Evolutionary conservation across 306 rosid genomes (phyloP).

Genomic region (Acacia crassicarpa): DNA sequence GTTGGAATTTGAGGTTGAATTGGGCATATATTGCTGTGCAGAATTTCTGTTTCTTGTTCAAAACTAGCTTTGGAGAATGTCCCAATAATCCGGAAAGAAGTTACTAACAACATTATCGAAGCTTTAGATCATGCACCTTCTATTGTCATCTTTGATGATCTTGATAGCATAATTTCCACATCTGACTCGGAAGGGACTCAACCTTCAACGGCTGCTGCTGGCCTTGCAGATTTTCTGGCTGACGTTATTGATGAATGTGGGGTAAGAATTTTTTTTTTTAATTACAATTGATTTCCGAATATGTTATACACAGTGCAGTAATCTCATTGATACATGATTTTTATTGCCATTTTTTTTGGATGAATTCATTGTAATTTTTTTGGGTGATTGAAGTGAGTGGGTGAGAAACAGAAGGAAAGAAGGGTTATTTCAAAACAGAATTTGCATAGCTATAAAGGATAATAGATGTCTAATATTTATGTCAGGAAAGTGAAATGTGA

Average conservation of each 20-base stretch:
- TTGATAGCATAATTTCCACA: constrained; percentile 74
- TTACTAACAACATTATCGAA: constrained; percentile 69
- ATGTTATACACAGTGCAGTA: neutral
- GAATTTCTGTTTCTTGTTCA: constrained; percentile 81
- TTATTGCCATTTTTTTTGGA: neutral
- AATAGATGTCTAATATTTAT: neutral
- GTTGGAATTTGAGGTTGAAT: constrained; percentile 26
- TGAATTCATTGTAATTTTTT: neutral
- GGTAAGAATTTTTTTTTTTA: constrained; percentile 48
- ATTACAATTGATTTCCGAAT: constrained; percentile 16
- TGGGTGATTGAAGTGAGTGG: neutral
- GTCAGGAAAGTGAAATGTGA: neutral
- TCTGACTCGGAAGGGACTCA: constrained; percentile 81
- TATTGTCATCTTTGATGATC: constrained; percentile 81
- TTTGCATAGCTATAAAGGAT: neutral
- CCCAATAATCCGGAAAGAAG: constrained; percentile 56
- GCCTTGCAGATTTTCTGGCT: constrained; percentile 65
- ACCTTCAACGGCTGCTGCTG: constrained; percentile 54
- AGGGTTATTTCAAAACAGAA: neutral
- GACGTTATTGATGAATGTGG: constrained; percentile 87
- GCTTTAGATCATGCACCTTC: constrained; percentile 95
- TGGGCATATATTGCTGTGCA: constrained; percentile 46
- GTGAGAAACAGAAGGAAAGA: neutral
- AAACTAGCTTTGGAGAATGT: constrained; percentile 78
- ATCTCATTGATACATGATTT: neutral